phyloP scores from a whole-genome alignment of 805 yeast species.

The Monosporozyma yasuniensis region DNA sequence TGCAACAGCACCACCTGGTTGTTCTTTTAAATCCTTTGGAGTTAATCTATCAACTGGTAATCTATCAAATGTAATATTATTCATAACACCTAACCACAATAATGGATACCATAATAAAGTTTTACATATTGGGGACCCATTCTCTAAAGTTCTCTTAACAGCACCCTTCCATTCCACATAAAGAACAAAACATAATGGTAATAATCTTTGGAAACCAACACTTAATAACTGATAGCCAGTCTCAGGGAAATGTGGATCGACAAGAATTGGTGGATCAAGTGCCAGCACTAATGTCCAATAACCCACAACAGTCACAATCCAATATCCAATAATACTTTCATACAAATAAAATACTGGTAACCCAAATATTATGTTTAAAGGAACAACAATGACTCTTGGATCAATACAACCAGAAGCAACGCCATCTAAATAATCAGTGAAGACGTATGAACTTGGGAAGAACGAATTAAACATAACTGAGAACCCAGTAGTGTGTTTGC shows the following conservation, averaged over 20 bases:
- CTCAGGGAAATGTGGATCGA: conserved; percentile 45
- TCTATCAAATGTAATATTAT: conserved; percentile 81
- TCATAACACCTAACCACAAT: conserved; percentile 77
- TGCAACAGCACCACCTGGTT: conserved; percentile 69
- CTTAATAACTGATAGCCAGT: conserved; percentile 54
- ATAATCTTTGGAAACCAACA: conserved; percentile 58
- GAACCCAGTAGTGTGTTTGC: conserved; percentile 42
- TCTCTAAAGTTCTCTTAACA: conserved; percentile 39
- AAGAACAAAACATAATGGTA: conserved; percentile 66
- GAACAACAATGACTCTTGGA: conserved; percentile 49
- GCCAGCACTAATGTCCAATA: conserved; percentile 76
- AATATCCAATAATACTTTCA: conserved; percentile 42
- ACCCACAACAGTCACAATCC: conserved; percentile 55
- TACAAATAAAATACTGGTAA: conserved; percentile 48
- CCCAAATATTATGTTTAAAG: conserved; percentile 54
- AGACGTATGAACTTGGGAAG: conserved; percentile 66
- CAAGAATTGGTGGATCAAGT: conserved; percentile 68
- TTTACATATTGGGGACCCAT: conserved; percentile 36
- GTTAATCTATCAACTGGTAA: conserved; percentile 83
- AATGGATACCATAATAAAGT: conserved; percentile 57
- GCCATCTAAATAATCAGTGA: conserved; percentile 36
- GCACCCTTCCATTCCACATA: conserved; percentile 61
- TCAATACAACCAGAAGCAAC: conserved; percentile 53
- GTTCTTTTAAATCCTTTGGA: conserved; percentile 55
- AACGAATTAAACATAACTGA: conserved; percentile 53